A percentile compares a stretch with the other conserved stretches of the same genome.
Evolutionary conservation across 345 rosid genomes (phyloP).

Genomic region (Eucalyptus regnans): DNA sequence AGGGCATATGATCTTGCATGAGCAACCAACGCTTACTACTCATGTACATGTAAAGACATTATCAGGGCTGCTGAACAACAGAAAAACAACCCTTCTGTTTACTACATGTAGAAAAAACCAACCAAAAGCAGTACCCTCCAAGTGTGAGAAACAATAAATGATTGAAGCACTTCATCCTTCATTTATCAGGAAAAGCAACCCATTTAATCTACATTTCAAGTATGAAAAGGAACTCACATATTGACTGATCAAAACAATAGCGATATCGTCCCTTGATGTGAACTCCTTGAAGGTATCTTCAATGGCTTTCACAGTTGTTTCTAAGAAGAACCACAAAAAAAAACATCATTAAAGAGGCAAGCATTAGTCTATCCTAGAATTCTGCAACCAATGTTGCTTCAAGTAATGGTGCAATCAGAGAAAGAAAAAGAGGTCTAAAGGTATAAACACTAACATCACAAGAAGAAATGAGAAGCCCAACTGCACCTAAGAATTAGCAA

Average conservation of each 20-base stretch:
- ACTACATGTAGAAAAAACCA: neutral
- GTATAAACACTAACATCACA: neutral
- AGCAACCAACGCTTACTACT: neutral
- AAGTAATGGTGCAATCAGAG: neutral
- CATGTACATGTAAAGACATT: neutral
- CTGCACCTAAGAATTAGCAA: neutral
- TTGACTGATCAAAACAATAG: constrained; percentile 69
- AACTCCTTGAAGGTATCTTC: constrained; percentile 88
- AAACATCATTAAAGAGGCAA: neutral
- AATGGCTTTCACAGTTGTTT: constrained; percentile 66
- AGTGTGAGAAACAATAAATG: neutral
- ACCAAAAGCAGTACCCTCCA: neutral
- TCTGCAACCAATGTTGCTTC: neutral
- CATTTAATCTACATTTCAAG: neutral
- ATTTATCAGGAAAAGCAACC: neutral
- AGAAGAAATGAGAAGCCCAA: neutral
- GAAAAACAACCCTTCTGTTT: neutral
- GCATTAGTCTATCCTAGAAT: neutral
- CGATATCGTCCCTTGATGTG: constrained; percentile 66
- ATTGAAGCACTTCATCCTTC: neutral
- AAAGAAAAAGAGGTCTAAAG: neutral
- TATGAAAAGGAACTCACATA: constrained; percentile 39
- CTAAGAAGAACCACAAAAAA: constrained; percentile 9
- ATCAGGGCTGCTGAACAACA: neutral
- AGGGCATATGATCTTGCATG: neutral